Base-by-base conservation (phyloP, 1,139 yeast genomes). In the Diutina ranongensis region DNA sequence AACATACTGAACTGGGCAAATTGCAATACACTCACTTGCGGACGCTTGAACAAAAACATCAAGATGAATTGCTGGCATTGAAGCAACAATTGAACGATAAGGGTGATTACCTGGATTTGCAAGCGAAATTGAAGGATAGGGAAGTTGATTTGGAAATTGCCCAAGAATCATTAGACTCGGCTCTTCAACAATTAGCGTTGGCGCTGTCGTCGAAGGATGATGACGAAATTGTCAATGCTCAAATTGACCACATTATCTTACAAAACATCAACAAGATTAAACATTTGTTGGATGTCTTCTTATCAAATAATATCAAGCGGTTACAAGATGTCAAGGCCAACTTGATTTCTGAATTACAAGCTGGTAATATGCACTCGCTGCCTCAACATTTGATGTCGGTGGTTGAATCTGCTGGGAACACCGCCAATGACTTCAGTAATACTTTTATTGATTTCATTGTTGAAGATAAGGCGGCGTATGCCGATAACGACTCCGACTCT, bases 81-180 rank as follows among this genome's bases (percentile, higher is more conserved):
- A 67, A 66, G 50, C 46, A 53, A 2, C 68, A 73, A 50, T 55
- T 76, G 38, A 53, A 57, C 1, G 64, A 59, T 3, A 57, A 61
- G 38, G 61, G 60, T 10, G 51, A 47, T 12, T 49, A 59, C 1
- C 51, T 53, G n/a, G 62, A 62, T 8, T 62, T 78, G 46, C 73
- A 76, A 52, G 66, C 67, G 1, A 64, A 67, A 50, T 65, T 84
- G 50, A 73, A 66, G 51, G 89, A 80, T 48, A 83, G 80, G 57
- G 94, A 85, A 49, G 80, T 83, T 48, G 95, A 86, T 57, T 64
- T 85, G 47, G 94, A 83, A 58, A 83, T 85, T 51, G 74, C 84
- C 35, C 87, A 81, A 55, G 89, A 83, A 59, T 80, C 87, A 1
- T 76, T 85, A 74, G 94, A 84, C 51, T 77, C 77, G 50, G 85